Evolutionary conservation across 768 basidiomycete species (phyloP).

Genomic region (Jaapia argillacea): DNA sequence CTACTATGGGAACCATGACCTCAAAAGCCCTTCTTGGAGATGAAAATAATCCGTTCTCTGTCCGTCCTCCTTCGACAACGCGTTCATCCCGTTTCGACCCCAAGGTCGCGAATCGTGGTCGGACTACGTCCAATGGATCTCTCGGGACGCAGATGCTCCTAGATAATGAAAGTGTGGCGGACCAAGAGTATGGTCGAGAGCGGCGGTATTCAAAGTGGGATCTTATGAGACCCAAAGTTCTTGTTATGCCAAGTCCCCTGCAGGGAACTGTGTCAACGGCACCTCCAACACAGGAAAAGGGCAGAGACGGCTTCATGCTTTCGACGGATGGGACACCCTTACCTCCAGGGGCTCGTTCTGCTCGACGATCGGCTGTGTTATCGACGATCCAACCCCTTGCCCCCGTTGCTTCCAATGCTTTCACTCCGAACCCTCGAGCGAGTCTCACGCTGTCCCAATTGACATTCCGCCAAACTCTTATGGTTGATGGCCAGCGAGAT

Average conservation of each 20-base stretch:
- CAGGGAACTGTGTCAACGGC: conserved; percentile 31
- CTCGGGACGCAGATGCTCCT: conserved; percentile 54
- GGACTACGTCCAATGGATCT: conserved; percentile 56
- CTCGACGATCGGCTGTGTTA: conserved; percentile 35
- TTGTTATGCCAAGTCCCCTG: conserved; percentile 89
- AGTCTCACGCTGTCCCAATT: conserved; percentile 73
- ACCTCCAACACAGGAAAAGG: conserved; percentile 18
- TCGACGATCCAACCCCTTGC: conserved; percentile 21
- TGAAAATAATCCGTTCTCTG: conserved; percentile 58
- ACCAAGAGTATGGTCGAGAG: conserved; percentile 25
- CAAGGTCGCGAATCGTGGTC: conserved; percentile 48
- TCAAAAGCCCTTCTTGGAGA: conserved; percentile 24
- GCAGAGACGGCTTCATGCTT: conserved; percentile 51
- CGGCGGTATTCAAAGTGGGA: conserved; percentile 68
- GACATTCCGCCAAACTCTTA: conserved; percentile 75
- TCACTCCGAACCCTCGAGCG: conserved; percentile 69
- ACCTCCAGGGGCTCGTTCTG: conserved; percentile 60
- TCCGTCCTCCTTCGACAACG: conserved; percentile 51
- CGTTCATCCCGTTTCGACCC: conserved; percentile 73
- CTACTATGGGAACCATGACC: conserved; percentile 30
- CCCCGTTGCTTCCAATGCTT: conserved; percentile 46
- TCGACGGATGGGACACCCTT: conserved; percentile 69
- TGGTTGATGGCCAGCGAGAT: conserved; percentile 58
- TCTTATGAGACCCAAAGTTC: conserved; percentile 80
- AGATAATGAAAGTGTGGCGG: conserved; percentile 32